A percentile compares a stretch with the other conserved stretches of the same genome.
Evolutionary conservation across 1,284 basidiomycete genomes (phyloP).

Genomic region (Ustilago vetiveriae): DNA sequence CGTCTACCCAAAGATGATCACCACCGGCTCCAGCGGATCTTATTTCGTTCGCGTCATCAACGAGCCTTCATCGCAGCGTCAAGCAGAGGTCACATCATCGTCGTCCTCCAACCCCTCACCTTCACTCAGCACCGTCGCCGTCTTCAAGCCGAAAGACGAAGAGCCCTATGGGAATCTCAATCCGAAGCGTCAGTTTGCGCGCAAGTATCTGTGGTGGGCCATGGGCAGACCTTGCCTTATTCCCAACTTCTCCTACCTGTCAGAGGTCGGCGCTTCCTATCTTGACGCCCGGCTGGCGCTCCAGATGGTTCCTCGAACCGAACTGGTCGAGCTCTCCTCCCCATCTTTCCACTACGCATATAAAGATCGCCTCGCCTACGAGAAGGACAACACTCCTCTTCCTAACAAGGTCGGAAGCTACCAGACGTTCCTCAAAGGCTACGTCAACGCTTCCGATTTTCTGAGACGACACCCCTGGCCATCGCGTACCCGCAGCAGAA

Average conservation of each 20-base stretch:
- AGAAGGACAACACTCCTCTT: constrained; percentile 31
- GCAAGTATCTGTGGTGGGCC: constrained; percentile 66
- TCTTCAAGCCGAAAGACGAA: constrained; percentile 66
- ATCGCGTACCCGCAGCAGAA: constrained; percentile 75
- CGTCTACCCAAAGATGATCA: constrained; percentile 64
- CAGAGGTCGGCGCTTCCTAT: constrained; percentile 84
- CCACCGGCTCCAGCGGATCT: constrained; percentile 61
- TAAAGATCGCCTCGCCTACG: constrained; percentile 53
- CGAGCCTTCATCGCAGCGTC: neutral
- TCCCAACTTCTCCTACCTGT: constrained; percentile 67
- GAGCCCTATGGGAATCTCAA: constrained; percentile 66
- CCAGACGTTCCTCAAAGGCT: constrained; percentile 87
- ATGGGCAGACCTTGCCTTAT: constrained; percentile 66
- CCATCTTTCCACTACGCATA: constrained; percentile 62
- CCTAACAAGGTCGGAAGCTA: constrained; percentile 77
- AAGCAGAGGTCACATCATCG: no score
- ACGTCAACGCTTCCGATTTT: constrained; percentile 85
- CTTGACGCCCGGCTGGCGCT: constrained; percentile 80
- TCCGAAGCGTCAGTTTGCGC: constrained; percentile 62
- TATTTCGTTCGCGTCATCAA: constrained; percentile 56
- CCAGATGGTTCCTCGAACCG: constrained; percentile 84
- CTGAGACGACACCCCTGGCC: constrained; percentile 87
- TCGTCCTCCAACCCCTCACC: neutral
- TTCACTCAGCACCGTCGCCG: constrained; percentile 42
- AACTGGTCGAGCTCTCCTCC: constrained; percentile 80